Evolutionary conservation across 345 rosid genomes (phyloP).

Genomic region (Syzygium jambos): DNA sequence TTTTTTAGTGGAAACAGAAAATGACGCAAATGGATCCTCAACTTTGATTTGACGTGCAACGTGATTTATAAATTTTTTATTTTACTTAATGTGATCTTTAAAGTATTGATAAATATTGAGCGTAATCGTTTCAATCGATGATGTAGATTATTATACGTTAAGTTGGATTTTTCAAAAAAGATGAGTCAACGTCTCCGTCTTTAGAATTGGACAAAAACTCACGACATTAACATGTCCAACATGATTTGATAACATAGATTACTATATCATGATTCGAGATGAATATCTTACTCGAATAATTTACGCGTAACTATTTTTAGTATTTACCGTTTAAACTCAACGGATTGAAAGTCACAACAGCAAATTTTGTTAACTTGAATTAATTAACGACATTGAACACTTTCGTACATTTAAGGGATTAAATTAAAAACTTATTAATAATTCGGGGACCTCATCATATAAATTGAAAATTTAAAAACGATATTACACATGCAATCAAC

Average conservation of each 20-base stretch:
- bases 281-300: background rate
- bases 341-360: accelerated
- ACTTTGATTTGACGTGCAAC: accelerated
- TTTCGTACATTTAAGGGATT: accelerated
- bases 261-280: background rate
- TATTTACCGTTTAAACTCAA: accelerated
- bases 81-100: accelerated
- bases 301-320: background rate
- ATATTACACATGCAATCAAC: background rate
- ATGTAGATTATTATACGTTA: background rate
- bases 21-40: accelerated
- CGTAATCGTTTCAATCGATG: accelerated
- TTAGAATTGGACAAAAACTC: background rate
- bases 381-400: background rate
- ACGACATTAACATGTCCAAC: background rate
- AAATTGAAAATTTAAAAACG: accelerated
- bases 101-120: accelerated
- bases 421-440: background rate
- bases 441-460: accelerated
- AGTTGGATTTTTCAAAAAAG: background rate
- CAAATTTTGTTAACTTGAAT: accelerated
- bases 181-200: background rate
- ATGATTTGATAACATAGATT: background rate
- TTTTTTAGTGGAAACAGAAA: background rate
- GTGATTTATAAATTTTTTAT: accelerated